A percentile compares a stretch with the other conserved stretches of the same genome.
These are phyloP conservation scores for Fusarium subtropicale DNA, from an alignment of 2,329 filamentous ascomycete species.

Conservation along the genomic window DNA sequence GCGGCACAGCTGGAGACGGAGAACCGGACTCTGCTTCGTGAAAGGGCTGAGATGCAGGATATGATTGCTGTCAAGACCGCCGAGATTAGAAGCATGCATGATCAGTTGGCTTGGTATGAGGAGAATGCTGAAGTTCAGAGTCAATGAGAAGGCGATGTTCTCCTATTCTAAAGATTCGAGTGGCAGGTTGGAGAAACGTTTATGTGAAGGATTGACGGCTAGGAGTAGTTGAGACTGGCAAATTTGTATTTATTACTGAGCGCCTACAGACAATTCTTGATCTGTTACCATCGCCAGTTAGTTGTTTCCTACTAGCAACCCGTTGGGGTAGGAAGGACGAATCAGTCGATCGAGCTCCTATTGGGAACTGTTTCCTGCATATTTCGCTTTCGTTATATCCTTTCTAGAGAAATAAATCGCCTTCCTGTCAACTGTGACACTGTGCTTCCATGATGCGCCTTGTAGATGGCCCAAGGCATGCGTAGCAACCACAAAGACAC, in stretches of 20 bases:
- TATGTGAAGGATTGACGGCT: neutral
- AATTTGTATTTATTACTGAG: neutral
- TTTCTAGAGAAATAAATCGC: neutral
- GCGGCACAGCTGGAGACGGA: conserved; percentile 30
- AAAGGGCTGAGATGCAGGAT: conserved; percentile 39
- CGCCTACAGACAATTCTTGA: neutral
- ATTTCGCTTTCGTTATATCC: neutral
- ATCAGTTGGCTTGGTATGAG: conserved; percentile 41
- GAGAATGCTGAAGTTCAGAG: neutral
- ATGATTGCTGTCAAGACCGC: conserved; percentile 36
- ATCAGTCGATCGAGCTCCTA: neutral
- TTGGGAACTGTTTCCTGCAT: neutral
- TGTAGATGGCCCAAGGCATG: neutral
- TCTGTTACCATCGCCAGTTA: neutral
- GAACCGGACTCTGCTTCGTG: conserved; percentile 38
- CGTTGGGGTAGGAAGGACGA: neutral
- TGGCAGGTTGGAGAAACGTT: too few species aligned
- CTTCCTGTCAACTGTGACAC: neutral
- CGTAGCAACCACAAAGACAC: neutral
- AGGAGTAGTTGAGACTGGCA: neutral
- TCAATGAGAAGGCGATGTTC: neutral
- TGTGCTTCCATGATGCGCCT: neutral
- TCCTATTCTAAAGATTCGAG: neutral
- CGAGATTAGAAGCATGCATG: conserved; percentile 34
- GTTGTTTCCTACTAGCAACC: neutral